Conservation (phyloP, 306 rosid genomes). For the Glycine tomentella region DNA sequence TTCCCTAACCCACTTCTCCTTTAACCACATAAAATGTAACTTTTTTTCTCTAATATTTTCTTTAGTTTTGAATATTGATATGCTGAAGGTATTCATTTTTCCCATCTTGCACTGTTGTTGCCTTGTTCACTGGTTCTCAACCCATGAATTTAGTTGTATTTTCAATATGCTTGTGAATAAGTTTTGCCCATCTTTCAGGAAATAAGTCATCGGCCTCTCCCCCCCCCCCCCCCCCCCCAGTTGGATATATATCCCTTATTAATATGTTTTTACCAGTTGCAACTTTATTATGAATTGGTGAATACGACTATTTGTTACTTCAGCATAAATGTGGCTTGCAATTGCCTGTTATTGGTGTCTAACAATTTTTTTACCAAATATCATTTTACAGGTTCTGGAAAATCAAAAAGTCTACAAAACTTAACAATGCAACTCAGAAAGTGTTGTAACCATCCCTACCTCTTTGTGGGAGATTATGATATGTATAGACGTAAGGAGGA, state of each 20-base stretch:
- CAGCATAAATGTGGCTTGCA: constrained; percentile 32
- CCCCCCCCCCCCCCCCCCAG: not conserved
- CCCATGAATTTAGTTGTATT: constrained; percentile 24
- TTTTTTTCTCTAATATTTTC: constrained; percentile 5
- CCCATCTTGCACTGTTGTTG: not conserved
- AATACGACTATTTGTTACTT: constrained; percentile 28
- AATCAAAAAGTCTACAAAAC: constrained; percentile 95
- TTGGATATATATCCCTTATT: constrained; percentile 26
- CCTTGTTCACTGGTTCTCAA: constrained; percentile 15
- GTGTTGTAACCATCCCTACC: constrained; percentile 99
- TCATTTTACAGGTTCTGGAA: constrained; percentile 78
- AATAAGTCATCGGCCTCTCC: constrained; percentile 2
- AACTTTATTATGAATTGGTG: constrained; percentile 37
- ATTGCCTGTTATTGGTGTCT: not conserved
- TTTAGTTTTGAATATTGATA: constrained; percentile 26
- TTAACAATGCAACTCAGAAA: constrained; percentile 98
- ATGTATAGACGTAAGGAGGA: constrained; percentile 81
- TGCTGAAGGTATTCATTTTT: constrained; percentile 18
- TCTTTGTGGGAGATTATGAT: constrained; percentile 89
- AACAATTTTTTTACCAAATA: constrained; percentile 3
- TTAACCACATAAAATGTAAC: constrained; percentile 1
- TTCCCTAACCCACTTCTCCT: constrained; percentile 15
- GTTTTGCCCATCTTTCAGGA: constrained; percentile 28
- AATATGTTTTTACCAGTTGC: constrained; percentile 27
- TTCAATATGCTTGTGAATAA: constrained; percentile 43